Evolutionary conservation across 192 early-diverging fungal species (phyloP).

Genomic region (Glomus cerebriforme): DNA sequence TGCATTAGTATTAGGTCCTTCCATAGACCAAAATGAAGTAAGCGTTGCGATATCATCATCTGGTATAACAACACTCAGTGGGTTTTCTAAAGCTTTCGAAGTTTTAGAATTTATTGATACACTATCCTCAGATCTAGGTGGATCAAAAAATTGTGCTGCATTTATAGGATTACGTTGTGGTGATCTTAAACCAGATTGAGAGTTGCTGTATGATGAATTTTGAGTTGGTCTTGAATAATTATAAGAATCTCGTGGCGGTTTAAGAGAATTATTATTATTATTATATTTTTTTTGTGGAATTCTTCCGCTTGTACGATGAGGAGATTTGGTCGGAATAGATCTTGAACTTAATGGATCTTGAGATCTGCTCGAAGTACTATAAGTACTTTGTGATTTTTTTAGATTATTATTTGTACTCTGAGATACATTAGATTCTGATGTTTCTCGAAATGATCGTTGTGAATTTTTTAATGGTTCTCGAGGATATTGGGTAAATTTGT

Average conservation of each 20-base stretch:
- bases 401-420: background rate
- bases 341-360: no score
- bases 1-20: background rate
- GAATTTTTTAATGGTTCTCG: background rate
- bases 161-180: background rate
- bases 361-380: no score
- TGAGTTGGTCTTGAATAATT: background rate
- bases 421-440: background rate
- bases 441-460: background rate
- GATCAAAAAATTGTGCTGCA: background rate
- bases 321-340: background rate
- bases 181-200: background rate
- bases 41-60: background rate
- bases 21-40: background rate
- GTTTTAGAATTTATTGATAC: background rate
- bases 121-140: background rate
- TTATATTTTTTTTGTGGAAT: background rate
- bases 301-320: background rate
- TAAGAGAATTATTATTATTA: background rate
- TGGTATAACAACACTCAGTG: background rate
- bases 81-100: background rate
- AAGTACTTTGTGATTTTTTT: background rate
- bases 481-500: background rate
- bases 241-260: no score
- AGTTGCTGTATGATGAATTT: background rate